These are phyloP conservation scores for Pisolithus marmoratus DNA, from an alignment of 768 basidiomycete genomes.

Conservation along the genomic window DNA sequence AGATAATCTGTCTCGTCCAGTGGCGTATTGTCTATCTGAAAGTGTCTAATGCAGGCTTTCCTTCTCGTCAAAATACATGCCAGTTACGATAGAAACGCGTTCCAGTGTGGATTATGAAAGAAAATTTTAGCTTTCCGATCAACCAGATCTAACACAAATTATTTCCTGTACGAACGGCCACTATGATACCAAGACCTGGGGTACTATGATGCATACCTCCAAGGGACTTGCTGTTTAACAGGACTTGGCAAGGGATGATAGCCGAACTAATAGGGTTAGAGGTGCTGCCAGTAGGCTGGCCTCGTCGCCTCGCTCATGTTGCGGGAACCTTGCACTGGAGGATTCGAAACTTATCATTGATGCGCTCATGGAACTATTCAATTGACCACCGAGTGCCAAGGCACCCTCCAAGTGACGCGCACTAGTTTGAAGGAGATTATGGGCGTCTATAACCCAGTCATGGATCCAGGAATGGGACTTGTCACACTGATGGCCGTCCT, in stretches of 20 bases:
- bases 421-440: not conserved
- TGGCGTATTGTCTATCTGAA: not conserved
- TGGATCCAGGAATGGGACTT: no score
- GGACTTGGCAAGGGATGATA: not conserved
- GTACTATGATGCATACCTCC: not conserved
- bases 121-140: slow-evolving; percentile 20
- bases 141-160: slow-evolving; percentile 12
- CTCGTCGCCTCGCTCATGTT: not conserved
- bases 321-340: not conserved
- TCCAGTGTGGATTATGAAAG: slow-evolving; percentile 11
- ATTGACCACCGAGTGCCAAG: not conserved
- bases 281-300: not conserved
- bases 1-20: not conserved
- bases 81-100: not conserved
- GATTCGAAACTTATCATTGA: not conserved
- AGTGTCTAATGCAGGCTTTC: not conserved
- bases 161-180: not conserved
- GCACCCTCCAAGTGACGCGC: not conserved
- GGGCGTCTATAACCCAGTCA: no score
- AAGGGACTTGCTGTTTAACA: not conserved
- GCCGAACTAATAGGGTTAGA: not conserved
- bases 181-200: not conserved
- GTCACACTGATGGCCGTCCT: no score
- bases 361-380: not conserved
- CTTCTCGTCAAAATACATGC: no score